phyloP scores from a whole-genome alignment of 345 rosid species.

The Gossypium herbaceum region DNA sequence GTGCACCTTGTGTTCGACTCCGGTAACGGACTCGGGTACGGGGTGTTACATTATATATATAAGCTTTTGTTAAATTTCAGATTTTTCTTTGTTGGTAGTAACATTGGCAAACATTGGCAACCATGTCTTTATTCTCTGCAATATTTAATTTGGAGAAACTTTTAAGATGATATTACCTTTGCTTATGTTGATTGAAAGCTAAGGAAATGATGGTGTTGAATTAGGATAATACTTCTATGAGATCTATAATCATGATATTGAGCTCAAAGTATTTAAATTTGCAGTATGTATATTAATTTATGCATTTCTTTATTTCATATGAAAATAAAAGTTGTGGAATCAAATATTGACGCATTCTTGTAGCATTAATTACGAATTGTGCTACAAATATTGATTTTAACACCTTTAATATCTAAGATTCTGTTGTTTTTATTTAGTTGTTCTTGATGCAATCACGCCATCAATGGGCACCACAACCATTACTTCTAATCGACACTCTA shows the following conservation, averaged over 20 bases:
- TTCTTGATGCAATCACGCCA: too few species aligned
- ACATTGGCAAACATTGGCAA: neutral
- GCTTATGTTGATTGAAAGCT: constrained; percentile 70
- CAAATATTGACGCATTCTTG: neutral
- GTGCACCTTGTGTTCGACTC: too few species aligned
- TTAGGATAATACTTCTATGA: constrained; percentile 87
- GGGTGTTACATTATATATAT: neutral
- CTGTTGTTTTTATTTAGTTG: too few species aligned
- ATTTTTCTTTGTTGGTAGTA: neutral
- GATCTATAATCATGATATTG: constrained; percentile 88
- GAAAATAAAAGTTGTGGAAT: neutral
- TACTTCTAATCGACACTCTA: too few species aligned
- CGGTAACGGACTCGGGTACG: too few species aligned
- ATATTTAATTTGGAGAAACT: constrained; percentile 92
- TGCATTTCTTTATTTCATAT: neutral
- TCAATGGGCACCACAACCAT: too few species aligned
- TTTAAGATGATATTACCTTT: constrained; percentile 73
- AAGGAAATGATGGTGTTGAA: constrained; percentile 87
- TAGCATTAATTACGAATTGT: neutral
- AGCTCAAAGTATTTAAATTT: constrained; percentile 86
- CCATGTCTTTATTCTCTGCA: constrained; percentile 30
- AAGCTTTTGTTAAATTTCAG: neutral
- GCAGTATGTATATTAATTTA: constrained; percentile 44
- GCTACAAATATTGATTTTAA: neutral
- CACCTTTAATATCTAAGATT: neutral